A percentile compares a stretch with the other conserved stretches of the same genome.
Conservation (phyloP, 2,329 filamentous ascomycete species). For the Ambrosiella beaveri region DNA sequence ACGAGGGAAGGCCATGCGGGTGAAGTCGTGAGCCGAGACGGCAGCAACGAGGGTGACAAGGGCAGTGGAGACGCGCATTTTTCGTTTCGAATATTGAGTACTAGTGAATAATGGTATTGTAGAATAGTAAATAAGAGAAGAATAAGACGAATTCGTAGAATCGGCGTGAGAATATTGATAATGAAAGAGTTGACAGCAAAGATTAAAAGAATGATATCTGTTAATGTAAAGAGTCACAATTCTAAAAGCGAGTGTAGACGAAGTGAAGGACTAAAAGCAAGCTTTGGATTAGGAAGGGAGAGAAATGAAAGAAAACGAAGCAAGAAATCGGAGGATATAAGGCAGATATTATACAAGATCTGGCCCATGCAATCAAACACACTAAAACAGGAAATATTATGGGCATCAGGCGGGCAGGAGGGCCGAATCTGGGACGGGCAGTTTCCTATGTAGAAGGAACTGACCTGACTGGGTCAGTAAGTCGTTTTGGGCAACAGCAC, state of each 20-base stretch:
- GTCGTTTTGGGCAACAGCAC: neutral
- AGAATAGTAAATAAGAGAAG: neutral
- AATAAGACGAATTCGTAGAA: neutral
- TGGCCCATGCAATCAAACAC: neutral
- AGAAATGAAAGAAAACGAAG: neutral
- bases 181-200: conserved; percentile 2
- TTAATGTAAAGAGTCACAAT: neutral
- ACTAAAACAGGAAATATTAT: neutral
- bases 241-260: neutral
- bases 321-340: neutral
- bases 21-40: conserved; percentile 18
- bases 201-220: conserved; percentile 1
- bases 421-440: neutral
- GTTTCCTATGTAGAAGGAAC: neutral
- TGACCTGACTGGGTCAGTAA: neutral
- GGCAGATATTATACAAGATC: neutral
- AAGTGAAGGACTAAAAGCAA: neutral
- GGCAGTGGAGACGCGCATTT: conserved; percentile 21
- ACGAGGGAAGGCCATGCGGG: conserved; percentile 22
- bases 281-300: neutral
- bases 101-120: neutral
- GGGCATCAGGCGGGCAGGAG: neutral
- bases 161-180: neutral
- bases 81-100: neutral
- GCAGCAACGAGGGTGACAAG: conserved; percentile 22